Conservation (phyloP, 768 basidiomycete species). For the Sporobolomyces roseus region DNA sequence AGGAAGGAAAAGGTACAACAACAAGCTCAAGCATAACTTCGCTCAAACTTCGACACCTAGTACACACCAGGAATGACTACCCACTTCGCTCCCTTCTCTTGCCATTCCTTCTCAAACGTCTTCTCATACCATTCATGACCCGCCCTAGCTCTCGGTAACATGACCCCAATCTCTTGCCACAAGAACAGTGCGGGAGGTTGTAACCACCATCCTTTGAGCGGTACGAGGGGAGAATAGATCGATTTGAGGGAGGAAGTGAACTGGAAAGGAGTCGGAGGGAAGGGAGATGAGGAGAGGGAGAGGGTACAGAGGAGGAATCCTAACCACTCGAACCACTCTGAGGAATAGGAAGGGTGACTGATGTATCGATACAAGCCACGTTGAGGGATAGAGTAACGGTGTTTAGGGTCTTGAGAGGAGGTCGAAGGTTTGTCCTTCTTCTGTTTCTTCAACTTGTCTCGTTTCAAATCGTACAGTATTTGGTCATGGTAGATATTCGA, state of each 20-base stretch:
- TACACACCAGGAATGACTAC: slow-evolving; percentile 68
- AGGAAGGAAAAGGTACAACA: too few species aligned
- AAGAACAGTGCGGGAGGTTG: slow-evolving; percentile 77
- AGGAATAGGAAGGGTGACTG: slow-evolving; percentile 89
- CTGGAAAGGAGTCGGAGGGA: slow-evolving; percentile 40
- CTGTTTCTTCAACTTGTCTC: slow-evolving; percentile 56
- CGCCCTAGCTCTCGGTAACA: slow-evolving; percentile 70
- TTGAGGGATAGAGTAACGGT: slow-evolving; percentile 47
- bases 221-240: neutral
- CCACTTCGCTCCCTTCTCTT: slow-evolving; percentile 62
- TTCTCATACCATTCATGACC: slow-evolving; percentile 81
- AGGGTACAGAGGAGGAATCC: slow-evolving; percentile 69
- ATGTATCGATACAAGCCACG: slow-evolving; percentile 70
- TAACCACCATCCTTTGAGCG: slow-evolving; percentile 35
- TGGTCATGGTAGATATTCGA: slow-evolving; percentile 90
- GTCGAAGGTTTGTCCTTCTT: slow-evolving; percentile 44
- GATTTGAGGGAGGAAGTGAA: slow-evolving; percentile 12
- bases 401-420: slow-evolving; percentile 37
- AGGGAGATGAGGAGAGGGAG: slow-evolving; percentile 50
- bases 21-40: too few species aligned
- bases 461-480: slow-evolving; percentile 66
- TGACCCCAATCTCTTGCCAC: slow-evolving; percentile 64
- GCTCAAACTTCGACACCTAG: neutral
- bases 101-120: slow-evolving; percentile 69
- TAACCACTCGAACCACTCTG: slow-evolving; percentile 92